Percentiles rank a stretch among this genome's conserved stretches.
Evolutionary conservation across 495 filamentous ascomycete genomes (phyloP).

Genomic region (Thozetella sp.): DNA sequence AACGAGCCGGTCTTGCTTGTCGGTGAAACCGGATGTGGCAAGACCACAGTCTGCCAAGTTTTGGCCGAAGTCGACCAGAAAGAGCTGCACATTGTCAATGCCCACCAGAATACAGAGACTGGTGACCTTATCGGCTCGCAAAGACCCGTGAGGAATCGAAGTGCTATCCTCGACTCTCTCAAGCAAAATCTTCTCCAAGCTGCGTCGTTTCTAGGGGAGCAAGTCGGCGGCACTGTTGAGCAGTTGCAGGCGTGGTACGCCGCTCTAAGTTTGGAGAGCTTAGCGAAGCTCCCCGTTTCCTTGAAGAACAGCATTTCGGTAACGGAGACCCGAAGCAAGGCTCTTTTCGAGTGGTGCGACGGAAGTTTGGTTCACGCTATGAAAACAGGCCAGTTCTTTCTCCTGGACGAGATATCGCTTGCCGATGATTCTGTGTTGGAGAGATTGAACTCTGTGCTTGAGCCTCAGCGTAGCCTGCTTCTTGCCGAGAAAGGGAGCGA

Average conservation of each 20-base stretch:
- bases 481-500: constrained; percentile 91
- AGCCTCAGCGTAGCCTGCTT: constrained; percentile 80
- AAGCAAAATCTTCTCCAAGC: constrained; percentile 58
- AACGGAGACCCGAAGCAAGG: constrained; percentile 65
- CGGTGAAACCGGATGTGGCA: constrained; percentile 96
- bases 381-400: constrained; percentile 85
- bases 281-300: constrained; percentile 43
- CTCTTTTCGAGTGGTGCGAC: constrained; percentile 95
- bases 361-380: constrained; percentile 94
- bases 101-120: constrained; percentile 96
- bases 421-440: constrained; percentile 98
- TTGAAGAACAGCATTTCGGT: constrained; percentile 58
- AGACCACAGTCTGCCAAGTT: constrained; percentile 94
- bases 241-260: constrained; percentile 42
- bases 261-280: constrained; percentile 19
- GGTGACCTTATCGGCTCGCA: constrained; percentile 97
- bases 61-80: constrained; percentile 78
- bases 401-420: constrained; percentile 96
- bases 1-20: constrained; percentile 94
- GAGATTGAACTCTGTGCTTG: constrained; percentile 95
- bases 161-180: constrained; percentile 67
- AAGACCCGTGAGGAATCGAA: constrained; percentile 83
- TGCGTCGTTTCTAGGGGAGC: constrained; percentile 31
- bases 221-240: constrained; percentile 23
- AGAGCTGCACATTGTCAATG: constrained; percentile 86